Base-by-base conservation (phyloP, 192 early-diverging fungal genomes). In the Rhizophagus prolifer region DNA sequence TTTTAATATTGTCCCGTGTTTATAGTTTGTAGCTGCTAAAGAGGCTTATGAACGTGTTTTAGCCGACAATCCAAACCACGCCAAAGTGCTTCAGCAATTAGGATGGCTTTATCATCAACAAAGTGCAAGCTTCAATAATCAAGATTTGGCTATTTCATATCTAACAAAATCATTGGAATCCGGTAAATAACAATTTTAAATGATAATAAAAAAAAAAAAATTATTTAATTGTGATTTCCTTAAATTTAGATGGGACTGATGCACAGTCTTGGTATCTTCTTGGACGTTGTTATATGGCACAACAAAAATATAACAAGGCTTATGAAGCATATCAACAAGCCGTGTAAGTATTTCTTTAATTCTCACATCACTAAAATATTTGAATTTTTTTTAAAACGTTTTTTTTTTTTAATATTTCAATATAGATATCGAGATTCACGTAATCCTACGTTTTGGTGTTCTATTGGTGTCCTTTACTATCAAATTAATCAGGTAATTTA, bases 281-380 rank as follows among this genome's bases (percentile, higher is more conserved):
- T 70, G 98, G 98, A 25, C 89, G 98, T 21, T 96, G 95, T 79
- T 95, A 97, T 79, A 99, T 99, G 97, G 89, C 92, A 8, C 93
- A 96, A 85, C 91, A 92, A 77, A 95, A 96, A 70, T 95, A 91
- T 85, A 95, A 91, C 81, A 94, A 96, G 78, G 98, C 98, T 0
- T 98, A 98, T 85, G 94, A 97, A 74, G 94, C 95, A 0, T 99
- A 98, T 81, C 97, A 99, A 85, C 95, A 97, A 79, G 97, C 97
- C 12, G 96, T 99, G 7, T 76, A 69, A 76, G 75, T 69, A 68
- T 30, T 9, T 64, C 25, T 16, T 61, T 23, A 16, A 61, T 19
- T 31, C 26, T 28, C 26, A 9, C 26, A 16, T 30, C 5, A 28
- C 23, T 28, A 10, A 23, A 26, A 62, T 9, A 26, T 62, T 62